Conservation (phyloP, 257 asterid genomes). For the Misopates orontium region DNA sequence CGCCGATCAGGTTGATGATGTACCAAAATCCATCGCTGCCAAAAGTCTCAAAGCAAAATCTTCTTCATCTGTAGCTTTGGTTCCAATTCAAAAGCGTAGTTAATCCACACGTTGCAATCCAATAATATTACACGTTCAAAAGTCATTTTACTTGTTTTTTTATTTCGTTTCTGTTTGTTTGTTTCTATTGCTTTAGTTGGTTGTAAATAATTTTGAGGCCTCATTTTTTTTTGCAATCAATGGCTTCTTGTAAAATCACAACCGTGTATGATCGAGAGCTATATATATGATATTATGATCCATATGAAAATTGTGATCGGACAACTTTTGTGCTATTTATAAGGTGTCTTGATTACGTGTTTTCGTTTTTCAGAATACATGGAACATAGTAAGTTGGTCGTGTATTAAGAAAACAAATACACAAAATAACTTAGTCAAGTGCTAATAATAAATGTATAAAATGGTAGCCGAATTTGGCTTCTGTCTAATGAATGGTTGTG, state of each 20-base stretch:
- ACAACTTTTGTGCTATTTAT: too few relatives aligned
- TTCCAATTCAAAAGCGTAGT: neutral
- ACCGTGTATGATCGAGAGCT: neutral
- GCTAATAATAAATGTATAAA: neutral
- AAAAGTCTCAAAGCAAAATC: neutral
- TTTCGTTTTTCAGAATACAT: too few relatives aligned
- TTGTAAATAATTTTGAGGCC: too few relatives aligned
- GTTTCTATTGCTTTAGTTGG: neutral
- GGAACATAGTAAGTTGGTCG: neutral
- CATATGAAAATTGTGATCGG: too few relatives aligned
- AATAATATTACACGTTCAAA: neutral
- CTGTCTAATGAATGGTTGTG: too few relatives aligned
- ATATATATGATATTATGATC: too few relatives aligned
- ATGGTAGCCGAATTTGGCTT: too few relatives aligned
- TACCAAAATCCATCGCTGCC: neutral
- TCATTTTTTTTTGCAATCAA: neutral
- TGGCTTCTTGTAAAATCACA: neutral
- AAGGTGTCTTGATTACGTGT: too few relatives aligned
- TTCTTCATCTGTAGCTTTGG: neutral
- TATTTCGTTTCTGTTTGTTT: too few relatives aligned
- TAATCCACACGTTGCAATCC: neutral
- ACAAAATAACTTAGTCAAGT: neutral
- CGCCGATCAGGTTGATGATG: neutral
- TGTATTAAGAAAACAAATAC: neutral
- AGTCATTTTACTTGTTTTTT: neutral